Evolutionary conservation across 208 protist species (phyloP), one percentile per base, ranked within the genome.

Genomic region (Trypanosoma vivax): DNA sequence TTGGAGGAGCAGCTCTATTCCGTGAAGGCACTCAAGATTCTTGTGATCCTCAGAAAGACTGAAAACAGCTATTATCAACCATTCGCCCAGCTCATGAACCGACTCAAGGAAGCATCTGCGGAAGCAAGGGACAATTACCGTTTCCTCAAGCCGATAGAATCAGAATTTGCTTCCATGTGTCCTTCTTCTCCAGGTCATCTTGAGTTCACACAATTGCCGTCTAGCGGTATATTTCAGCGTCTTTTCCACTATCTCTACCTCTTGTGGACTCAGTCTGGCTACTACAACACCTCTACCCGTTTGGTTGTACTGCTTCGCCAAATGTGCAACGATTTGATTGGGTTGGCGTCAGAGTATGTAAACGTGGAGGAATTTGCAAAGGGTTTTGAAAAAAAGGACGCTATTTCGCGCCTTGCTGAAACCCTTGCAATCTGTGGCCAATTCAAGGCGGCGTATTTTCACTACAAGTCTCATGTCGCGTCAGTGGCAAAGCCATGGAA

Each of bases 251-350:
- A 84, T 48, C 48, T 98, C 14, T 92, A 93, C 54, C 65, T 97
- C 23, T 67, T 97, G 33, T 98, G 94, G 94, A 97, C 82, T 38
- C 73, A 96, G 63, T 96, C 85, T 2, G 74, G 80, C 50, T 92
- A 85, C 62, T 97, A 97, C 76, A 96, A 96, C 74, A 97, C 77
- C 6, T 77, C 92, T 10, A 79, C 71, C 14, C 80, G 94, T 16
- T 60, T 98, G 10, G 85, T 97, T 37, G 88, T 97, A 18, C 70
- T 98, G 19, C 94, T 98, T 58, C 80, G 92, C 29, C 83, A 90
- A 65, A 88, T 98, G 69, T 89, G 91, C 68, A 98, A 98, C 62
- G 93, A 96, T 48, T 59, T 98, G 37, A 97, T 98, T 52, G 77
- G 74, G 45, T 83, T 94, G 68, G 92, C 95, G 6, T 45, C 77